Evolutionary conservation across 192 early-diverging fungal species (phyloP).

Genomic region (Geranomyces variabilis): DNA sequence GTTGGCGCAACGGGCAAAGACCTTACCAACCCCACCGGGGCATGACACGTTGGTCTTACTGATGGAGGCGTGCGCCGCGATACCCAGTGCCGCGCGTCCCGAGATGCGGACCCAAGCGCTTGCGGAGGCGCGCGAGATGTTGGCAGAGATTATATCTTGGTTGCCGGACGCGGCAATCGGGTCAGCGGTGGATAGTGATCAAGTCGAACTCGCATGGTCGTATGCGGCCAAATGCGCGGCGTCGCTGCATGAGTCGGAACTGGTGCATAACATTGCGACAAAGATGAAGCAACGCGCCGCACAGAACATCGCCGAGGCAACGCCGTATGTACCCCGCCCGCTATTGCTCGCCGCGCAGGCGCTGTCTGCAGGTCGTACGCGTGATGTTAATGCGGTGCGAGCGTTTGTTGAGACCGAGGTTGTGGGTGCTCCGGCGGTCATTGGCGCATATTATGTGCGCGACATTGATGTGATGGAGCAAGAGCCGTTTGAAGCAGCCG

Average conservation of each 20-base stretch:
- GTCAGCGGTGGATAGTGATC: not conserved
- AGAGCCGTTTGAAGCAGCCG: slow-evolving; percentile 15
- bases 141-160: not conserved
- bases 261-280: not conserved
- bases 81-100: not conserved
- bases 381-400: not conserved
- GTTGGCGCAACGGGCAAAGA: not conserved
- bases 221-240: slow-evolving; percentile 3
- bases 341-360: slow-evolving; percentile 1
- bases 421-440: not conserved
- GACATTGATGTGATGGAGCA: not conserved
- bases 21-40: not conserved
- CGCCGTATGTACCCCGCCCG: not conserved
- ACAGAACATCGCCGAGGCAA: not conserved
- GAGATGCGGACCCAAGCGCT: not conserved
- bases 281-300: not conserved
- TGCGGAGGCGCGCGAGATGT: slow-evolving; percentile 2
- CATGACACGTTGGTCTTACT: not conserved
- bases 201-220: not conserved
- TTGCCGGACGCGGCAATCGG: not conserved
- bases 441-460: not conserved
- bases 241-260: not conserved
- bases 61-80: slow-evolving; percentile 20
- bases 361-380: not conserved
- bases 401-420: slow-evolving; percentile 6